Conservation (phyloP, 2,329 filamentous ascomycete genomes). For the Fusarium verticillioides region DNA sequence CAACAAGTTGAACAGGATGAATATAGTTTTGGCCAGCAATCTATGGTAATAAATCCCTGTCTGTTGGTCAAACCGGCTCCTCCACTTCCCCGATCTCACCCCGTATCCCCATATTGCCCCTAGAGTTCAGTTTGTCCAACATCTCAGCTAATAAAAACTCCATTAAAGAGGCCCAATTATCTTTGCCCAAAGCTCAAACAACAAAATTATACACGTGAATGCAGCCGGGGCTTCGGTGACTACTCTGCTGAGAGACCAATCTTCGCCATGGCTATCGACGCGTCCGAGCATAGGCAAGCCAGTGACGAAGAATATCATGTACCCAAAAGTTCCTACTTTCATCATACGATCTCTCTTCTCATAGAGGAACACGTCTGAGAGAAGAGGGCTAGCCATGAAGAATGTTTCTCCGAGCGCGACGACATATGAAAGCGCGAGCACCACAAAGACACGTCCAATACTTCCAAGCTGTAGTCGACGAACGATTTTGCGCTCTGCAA, state of each 20-base stretch:
- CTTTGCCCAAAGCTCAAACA: slow-evolving; percentile 11
- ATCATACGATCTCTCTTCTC: slow-evolving; percentile 9
- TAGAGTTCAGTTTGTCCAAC: not conserved
- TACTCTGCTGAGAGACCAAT: slow-evolving; percentile 1
- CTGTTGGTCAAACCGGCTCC: not conserved
- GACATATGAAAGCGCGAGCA: not conserved
- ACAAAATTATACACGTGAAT: not conserved
- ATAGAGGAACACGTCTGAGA: slow-evolving; percentile 1
- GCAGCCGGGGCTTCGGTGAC: not conserved
- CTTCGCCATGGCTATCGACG: not conserved
- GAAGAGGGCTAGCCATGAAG: slow-evolving; percentile 4
- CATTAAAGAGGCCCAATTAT: slow-evolving; percentile 2
- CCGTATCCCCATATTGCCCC: not conserved
- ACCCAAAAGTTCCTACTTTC: slow-evolving; percentile 3
- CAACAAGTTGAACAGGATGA: not conserved
- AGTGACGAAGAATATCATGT: not conserved
- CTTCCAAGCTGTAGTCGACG: not conserved
- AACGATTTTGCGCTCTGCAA: not conserved
- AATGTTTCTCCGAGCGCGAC: slow-evolving; percentile 3
- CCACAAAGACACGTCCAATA: not conserved
- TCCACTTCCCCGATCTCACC: not conserved
- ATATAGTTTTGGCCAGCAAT: not conserved
- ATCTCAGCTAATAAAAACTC: not conserved
- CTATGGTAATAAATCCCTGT: not conserved
- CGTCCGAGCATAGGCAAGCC: not conserved